Evolutionary conservation across 768 basidiomycete species (phyloP).

Genomic region (Trametes sanguinea): DNA sequence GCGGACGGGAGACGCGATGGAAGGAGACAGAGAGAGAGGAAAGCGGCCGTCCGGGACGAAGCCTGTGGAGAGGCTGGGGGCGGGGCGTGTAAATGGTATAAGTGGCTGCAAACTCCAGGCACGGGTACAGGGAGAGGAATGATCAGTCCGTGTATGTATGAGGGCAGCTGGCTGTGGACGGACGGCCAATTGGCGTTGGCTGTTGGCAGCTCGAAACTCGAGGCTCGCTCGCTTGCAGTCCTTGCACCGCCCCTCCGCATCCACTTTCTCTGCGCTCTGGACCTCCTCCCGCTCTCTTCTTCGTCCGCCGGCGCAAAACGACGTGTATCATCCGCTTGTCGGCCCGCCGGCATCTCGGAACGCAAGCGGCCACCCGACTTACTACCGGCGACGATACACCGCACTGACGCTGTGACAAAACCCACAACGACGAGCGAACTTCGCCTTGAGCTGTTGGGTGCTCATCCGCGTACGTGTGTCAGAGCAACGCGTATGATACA

Average conservation of each 20-base stretch:
- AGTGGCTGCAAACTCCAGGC: neutral
- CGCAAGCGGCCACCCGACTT: too few species aligned
- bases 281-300: neutral
- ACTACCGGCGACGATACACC: too few species aligned
- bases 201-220: neutral
- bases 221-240: too few species aligned
- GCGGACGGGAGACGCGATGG: neutral
- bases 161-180: neutral
- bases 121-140: neutral
- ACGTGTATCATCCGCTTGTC: neutral
- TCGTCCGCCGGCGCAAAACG: too few species aligned
- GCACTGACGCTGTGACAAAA: too few species aligned
- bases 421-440: too few species aligned
- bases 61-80: neutral
- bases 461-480: too few species aligned
- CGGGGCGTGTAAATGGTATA: slow-evolving; percentile 1
- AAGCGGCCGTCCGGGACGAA: neutral
- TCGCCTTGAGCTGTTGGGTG: too few species aligned
- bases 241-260: neutral
- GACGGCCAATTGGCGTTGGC: too few species aligned
- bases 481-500: too few species aligned
- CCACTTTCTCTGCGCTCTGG: neutral
- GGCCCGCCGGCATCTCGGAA: neutral
- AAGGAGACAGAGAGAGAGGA: neutral
- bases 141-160: neutral